Base-by-base conservation (phyloP, 352 stramenopile species). In the Pythium rishiriense region DNA sequence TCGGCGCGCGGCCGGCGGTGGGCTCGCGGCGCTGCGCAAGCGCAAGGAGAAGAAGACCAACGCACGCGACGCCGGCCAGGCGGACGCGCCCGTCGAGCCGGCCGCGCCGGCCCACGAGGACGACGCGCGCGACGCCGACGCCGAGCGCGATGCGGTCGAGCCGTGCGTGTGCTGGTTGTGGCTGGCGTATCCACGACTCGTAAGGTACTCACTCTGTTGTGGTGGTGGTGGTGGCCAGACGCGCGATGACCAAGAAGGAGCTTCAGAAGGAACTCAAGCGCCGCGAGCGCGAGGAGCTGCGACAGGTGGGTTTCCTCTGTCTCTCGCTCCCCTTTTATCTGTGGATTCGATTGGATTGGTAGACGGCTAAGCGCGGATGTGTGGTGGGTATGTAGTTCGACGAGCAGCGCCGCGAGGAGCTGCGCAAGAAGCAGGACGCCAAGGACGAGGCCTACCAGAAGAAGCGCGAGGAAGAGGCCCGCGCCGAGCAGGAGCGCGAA, bases 231-330 rank as follows among this genome's bases (percentile, higher is more conserved):
- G 14, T 19, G 10, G 10, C 31, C 31, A 52, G 65, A 14, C 72
- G 70, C 58, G 69, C 70, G 41, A 86, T 88, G 79, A 89, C 76
- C 29, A 89, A 88, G 74, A 89, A 85, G 41, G 85, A 91, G 64
- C 62, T 93, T 49, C 76, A 87, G 58, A 91, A 91, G 74, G 85
- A 91, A 49, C 70, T 88, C 9, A 91, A 91, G 70, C 81, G 78
- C 56, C 82, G 76, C 41, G 85, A 93, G 69, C 75, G 81, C 5
- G 85, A 93, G 64, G 76, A 90, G 35, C 66, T 90, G 55, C 85
- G 85, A n/a, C 73, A 65, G 60, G 85, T 91, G 65, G 2, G 70
- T 25, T 7, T 24, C 37, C n/a, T n/a, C n/a, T n/a, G n/a, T n/a
- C n/a, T n/a, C n/a, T n/a, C n/a, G n/a, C n/a, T n/a, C n/a, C n/a